Conservation (phyloP, 345 rosid species). For the Gossypium thurberi region DNA sequence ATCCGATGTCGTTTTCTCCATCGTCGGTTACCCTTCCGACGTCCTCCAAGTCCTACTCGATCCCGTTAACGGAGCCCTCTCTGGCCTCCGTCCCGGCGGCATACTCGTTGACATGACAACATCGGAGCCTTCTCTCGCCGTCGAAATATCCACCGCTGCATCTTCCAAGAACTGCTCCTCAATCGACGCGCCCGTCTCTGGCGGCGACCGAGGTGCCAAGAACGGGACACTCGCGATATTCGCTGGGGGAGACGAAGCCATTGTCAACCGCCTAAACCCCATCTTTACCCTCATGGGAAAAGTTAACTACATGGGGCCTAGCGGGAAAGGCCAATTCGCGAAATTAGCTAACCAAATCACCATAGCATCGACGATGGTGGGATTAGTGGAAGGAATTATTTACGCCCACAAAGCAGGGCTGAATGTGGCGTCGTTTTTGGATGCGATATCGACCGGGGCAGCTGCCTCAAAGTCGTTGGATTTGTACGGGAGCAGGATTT, state of each 20-base stretch:
- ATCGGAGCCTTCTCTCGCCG: constrained; percentile 85
- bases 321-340: constrained; percentile 82
- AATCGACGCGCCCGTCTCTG: constrained; percentile 75
- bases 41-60: constrained; percentile 78
- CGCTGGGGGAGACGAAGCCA: constrained; percentile 60
- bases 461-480: constrained; percentile 77
- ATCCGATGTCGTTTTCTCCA: constrained; percentile 84
- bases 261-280: constrained; percentile 44
- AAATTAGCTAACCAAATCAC: constrained; percentile 75
- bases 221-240: constrained; percentile 66
- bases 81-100: constrained; percentile 67
- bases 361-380: constrained; percentile 80
- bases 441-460: constrained; percentile 65
- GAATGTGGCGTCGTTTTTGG: constrained; percentile 50
- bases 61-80: constrained; percentile 59
- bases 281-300: constrained; percentile 65
- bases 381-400: constrained; percentile 71
- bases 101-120: constrained; percentile 94
- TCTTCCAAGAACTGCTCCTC: constrained; percentile 45
- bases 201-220: constrained; percentile 72
- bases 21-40: constrained; percentile 90
- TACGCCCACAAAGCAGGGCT: constrained; percentile 82
- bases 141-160: constrained; percentile 59
- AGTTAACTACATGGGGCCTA: constrained; percentile 71
- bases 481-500: constrained; percentile 50